Percentiles rank a stretch among this genome's conserved stretches.
phyloP scores from a whole-genome alignment of 805 yeast genomes.

The Pichia occidentalis region DNA sequence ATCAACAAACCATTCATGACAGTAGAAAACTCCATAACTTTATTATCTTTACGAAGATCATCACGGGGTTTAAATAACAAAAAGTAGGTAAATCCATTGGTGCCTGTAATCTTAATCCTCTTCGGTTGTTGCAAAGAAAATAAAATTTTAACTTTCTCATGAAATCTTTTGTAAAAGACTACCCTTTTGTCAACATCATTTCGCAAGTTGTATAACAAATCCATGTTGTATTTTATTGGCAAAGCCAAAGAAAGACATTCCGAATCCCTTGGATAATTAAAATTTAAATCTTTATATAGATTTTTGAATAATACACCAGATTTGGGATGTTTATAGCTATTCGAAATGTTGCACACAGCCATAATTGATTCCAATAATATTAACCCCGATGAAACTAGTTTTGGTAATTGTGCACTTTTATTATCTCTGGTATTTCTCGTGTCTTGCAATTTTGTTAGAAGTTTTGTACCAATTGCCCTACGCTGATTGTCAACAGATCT shows the following conservation, averaged over 20 bases:
- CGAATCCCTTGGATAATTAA: slow-evolving; percentile 25
- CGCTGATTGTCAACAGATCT: slow-evolving; percentile 51
- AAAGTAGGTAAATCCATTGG: slow-evolving; percentile 67
- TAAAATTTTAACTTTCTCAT: slow-evolving; percentile 62
- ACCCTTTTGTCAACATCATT: slow-evolving; percentile 23
- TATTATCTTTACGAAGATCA: slow-evolving; percentile 92
- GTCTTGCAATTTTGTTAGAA: slow-evolving; percentile 31
- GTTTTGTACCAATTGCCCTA: slow-evolving; percentile 38
- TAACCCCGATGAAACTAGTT: slow-evolving; percentile 25
- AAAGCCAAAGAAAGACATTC: slow-evolving; percentile 48
- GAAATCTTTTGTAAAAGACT: slow-evolving; percentile 46
- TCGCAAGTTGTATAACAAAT: slow-evolving; percentile 47
- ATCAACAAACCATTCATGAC: slow-evolving; percentile 71
- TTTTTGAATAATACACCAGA: slow-evolving; percentile 9
- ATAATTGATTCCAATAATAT: slow-evolving; percentile 38
- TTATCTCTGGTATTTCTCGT: slow-evolving; percentile 12
- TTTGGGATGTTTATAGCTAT: slow-evolving; percentile 10
- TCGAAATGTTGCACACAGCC: slow-evolving; percentile 30
- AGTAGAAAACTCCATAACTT: slow-evolving; percentile 85
- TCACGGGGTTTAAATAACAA: slow-evolving; percentile 81
- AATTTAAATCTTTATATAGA: slow-evolving; percentile 36
- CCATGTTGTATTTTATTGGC: slow-evolving; percentile 67
- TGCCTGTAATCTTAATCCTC: slow-evolving; percentile 66
- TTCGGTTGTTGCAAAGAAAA: slow-evolving; percentile 85
- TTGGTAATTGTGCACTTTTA: slow-evolving; percentile 13